Percentiles rank a stretch among this genome's conserved stretches.
Conservation (phyloP, 805 yeast species). For the Kockiozyma suomiensis region DNA sequence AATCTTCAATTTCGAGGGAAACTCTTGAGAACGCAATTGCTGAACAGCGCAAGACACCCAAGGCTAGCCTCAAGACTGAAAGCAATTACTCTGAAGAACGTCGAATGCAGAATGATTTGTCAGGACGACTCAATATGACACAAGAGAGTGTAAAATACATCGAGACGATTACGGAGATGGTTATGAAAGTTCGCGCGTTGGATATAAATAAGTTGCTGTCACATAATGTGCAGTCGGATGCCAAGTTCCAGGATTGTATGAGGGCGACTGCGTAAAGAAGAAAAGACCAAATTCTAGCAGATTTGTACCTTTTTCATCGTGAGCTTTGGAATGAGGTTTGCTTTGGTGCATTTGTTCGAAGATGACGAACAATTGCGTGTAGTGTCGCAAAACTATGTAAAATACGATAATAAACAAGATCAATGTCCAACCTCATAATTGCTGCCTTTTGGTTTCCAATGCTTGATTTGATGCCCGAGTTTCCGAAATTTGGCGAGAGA, state of each 20-base stretch:
- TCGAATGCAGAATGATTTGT: not conserved
- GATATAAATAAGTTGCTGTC: not conserved
- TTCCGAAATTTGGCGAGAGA: too few species aligned
- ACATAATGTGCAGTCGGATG: not conserved
- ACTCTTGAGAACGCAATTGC: not conserved
- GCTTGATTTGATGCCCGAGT: too few species aligned
- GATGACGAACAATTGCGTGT: too few species aligned
- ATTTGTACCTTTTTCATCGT: too few species aligned
- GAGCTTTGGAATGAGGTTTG: too few species aligned
- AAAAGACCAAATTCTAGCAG: too few species aligned
- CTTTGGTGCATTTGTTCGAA: too few species aligned
- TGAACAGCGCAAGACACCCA: not conserved
- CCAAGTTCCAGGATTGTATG: not conserved
- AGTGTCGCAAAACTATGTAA: too few species aligned
- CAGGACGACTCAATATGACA: not conserved
- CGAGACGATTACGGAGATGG: not conserved
- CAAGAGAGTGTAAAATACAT: conserved; percentile 3
- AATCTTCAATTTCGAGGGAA: not conserved
- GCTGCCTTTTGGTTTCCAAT: too few species aligned
- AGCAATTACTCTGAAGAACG: not conserved
- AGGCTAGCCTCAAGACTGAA: too few species aligned
- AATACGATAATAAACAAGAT: too few species aligned
- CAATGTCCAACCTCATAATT: too few species aligned
- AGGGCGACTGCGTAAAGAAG: not conserved
- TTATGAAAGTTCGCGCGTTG: conserved; percentile 8